Base-by-base conservation (phyloP, 768 basidiomycete genomes). In the Nidularia pulvinata region DNA sequence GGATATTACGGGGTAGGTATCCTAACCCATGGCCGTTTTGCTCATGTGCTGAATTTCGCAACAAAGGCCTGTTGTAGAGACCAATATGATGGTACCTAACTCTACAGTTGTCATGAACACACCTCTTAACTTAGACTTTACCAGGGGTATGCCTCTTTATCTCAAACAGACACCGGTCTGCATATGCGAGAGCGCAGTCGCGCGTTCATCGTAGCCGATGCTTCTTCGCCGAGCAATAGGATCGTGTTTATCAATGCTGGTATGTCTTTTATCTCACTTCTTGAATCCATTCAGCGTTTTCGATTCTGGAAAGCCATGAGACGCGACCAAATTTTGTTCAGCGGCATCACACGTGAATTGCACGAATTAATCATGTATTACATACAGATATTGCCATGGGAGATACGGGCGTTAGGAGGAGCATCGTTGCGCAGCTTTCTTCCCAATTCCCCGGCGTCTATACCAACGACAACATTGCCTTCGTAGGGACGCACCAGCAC, bases 131-230 rank as follows among this genome's bases (percentile, higher is more conserved):
- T 54, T 32, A 50, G 16, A 44, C 19, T 51, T 53, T 33, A 49
- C 33, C 52, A 88, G 85, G 89, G 90, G 6, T 91, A 90, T 65
- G 89, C 88, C 3, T 75, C 70, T 1, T 61, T 85, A 6, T 62
- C 73, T 1, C 90, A 93, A 65, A 84, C 81, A 1, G 88, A 86
- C 61, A 86, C 83, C 0, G 89, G 90, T 6, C 70, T 91, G 52
- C 89, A 92, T 65, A 85, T 91, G 87, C 79, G 91, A 13, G 83
- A 91, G 65, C 82, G 86, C 50, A 86, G 84, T 60, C 85, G 91
- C 16, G 89, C 88, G 0, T 92, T 84, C 62, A 87, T 92, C 55
- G 69, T 92, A 14, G 89, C 86, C 42, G 86, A 89, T 51, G 69
- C 82, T 25, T 61, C 79, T 45, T 67, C 74, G 32, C 69, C 86